Evolutionary conservation across 306 rosid genomes (phyloP).

Genomic region (Inga laurina): DNA sequence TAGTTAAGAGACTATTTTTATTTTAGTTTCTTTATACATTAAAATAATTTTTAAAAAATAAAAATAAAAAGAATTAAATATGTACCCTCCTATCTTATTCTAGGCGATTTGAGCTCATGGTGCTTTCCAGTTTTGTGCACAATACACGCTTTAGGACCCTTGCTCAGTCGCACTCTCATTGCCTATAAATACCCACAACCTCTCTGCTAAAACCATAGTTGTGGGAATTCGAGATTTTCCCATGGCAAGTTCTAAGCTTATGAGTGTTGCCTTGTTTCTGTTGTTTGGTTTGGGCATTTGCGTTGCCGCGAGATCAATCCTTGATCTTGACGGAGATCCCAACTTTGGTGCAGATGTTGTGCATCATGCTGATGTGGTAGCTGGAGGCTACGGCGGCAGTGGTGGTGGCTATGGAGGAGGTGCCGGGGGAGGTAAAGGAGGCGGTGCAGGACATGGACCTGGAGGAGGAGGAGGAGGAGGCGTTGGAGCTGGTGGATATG

Average conservation of each 20-base stretch:
- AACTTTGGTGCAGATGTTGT: slow-evolving; percentile 7
- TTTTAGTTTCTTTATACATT: too few relatives aligned
- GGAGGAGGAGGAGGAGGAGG: slow-evolving; percentile 40
- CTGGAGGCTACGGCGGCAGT: slow-evolving; percentile 34
- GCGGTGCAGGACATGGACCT: slow-evolving; percentile 43
- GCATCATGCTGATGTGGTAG: slow-evolving; percentile 8
- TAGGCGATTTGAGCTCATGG: too few relatives aligned
- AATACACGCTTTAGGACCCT: slow-evolving; percentile 19
- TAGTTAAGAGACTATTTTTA: too few relatives aligned
- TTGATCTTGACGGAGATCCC: not conserved
- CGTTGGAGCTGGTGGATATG: slow-evolving; percentile 40
- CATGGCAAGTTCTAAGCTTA: slow-evolving; percentile 44
- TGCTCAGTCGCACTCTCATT: not conserved
- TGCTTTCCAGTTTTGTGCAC: not conserved
- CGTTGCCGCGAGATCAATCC: slow-evolving; percentile 42
- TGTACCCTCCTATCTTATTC: too few relatives aligned
- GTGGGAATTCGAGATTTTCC: slow-evolving; percentile 15
- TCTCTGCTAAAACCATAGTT: slow-evolving; percentile 1
- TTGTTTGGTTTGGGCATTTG: slow-evolving; percentile 48
- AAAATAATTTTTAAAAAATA: too few relatives aligned
- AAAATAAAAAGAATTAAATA: too few relatives aligned
- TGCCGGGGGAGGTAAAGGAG: slow-evolving; percentile 29
- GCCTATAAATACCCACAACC: slow-evolving; percentile 44
- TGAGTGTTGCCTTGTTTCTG: slow-evolving; percentile 33
- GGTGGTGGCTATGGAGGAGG: slow-evolving; percentile 10